These are phyloP conservation scores for Beauveria asiatica DNA, from an alignment of 2,329 filamentous ascomycete species.

Conservation along the genomic window DNA sequence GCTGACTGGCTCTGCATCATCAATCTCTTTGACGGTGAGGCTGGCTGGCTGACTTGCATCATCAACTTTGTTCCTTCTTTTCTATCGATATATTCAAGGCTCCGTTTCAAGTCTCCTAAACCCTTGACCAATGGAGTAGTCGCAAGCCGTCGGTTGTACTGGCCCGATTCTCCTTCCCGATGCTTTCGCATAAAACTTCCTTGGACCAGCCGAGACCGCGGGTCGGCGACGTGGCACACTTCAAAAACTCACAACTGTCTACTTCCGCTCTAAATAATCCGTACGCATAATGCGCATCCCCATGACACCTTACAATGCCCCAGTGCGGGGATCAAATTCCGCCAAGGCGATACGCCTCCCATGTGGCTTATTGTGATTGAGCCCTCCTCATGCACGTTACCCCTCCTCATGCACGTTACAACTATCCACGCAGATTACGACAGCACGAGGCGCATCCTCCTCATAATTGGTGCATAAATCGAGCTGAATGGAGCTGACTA, in stretches of 20 bases:
- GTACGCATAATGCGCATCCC: not conserved
- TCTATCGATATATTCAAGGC: no score
- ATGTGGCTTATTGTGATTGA: not conserved
- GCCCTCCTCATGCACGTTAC: no score
- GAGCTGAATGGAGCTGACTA: conserved; percentile 2
- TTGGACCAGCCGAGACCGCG: not conserved
- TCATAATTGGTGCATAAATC: not conserved
- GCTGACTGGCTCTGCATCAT: not conserved
- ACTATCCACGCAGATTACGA: not conserved
- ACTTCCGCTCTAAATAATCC: no score
- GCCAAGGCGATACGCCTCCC: not conserved
- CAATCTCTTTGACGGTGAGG: not conserved
- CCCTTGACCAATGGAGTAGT: not conserved
- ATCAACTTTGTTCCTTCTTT: not conserved
- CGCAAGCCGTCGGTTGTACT: not conserved
- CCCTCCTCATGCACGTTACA: no score
- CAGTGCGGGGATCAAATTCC: not conserved
- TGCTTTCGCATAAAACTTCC: not conserved
- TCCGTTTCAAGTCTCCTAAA: not conserved
- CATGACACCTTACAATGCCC: not conserved
- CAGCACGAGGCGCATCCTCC: not conserved
- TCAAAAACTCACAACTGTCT: not conserved
- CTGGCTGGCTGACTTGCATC: not conserved
- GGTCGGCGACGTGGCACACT: not conserved
- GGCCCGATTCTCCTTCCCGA: not conserved